Percentiles rank a stretch among this genome's conserved stretches.
Conservation (phyloP, 495 filamentous ascomycete genomes). For the Penicillium malachiteum region DNA sequence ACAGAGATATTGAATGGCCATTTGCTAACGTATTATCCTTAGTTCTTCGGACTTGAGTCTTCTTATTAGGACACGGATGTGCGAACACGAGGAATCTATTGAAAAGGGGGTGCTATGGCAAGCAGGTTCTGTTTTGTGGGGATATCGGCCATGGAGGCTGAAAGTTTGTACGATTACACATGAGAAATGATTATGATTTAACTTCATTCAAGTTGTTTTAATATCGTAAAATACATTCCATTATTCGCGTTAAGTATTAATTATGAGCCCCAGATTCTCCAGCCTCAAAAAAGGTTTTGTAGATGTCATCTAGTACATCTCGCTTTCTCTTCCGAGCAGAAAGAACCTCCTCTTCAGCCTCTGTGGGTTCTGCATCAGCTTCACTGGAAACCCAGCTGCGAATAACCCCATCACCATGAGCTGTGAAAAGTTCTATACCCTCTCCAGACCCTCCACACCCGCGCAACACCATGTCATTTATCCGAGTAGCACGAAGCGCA, state of each 20-base stretch:
- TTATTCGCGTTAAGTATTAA: slow-evolving; percentile 2
- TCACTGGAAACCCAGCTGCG: slow-evolving; percentile 55
- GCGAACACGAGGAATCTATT: no score
- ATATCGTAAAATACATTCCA: neutral
- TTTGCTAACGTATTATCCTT: neutral
- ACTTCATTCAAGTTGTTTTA: neutral
- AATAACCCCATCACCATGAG: slow-evolving; percentile 53
- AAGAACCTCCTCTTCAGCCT: slow-evolving; percentile 38
- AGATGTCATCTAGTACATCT: slow-evolving; percentile 50
- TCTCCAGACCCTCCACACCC: slow-evolving; percentile 49
- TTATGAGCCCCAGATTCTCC: slow-evolving; percentile 1
- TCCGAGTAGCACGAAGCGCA: slow-evolving; percentile 51
- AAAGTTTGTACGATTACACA: neutral
- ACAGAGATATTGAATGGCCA: no score
- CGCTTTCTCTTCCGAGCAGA: slow-evolving; percentile 51
- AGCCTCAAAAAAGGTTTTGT: slow-evolving; percentile 34
- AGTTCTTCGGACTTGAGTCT: neutral
- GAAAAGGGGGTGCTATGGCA: neutral
- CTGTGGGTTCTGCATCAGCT: slow-evolving; percentile 52
- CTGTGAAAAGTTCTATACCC: slow-evolving; percentile 51
- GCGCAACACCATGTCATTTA: slow-evolving; percentile 72
- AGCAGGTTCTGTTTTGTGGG: neutral
- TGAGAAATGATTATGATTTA: slow-evolving; percentile 1
- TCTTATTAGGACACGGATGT: no score
- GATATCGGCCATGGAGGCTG: neutral